Evolutionary conservation across 345 rosid genomes (phyloP).

Genomic region (Syzygium aqueum): DNA sequence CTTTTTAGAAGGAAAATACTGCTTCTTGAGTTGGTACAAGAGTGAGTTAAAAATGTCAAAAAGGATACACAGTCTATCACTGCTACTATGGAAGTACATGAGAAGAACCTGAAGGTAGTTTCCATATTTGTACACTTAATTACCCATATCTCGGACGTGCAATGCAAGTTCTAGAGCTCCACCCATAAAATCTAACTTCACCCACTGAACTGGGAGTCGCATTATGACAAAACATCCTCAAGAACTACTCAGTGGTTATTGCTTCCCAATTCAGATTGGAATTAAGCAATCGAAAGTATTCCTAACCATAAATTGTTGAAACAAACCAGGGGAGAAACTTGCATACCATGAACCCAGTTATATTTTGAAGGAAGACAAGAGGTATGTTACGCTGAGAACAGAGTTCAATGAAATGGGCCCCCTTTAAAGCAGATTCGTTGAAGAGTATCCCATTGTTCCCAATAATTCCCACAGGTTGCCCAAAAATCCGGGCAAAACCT

Average conservation of each 20-base stretch:
- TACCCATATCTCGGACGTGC: neutral
- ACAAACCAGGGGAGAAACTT: neutral
- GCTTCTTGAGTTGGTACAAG: neutral
- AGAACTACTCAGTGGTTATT: neutral
- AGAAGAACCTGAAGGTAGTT: neutral
- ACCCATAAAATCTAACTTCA: neutral
- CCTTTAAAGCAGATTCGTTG: constrained; percentile 91
- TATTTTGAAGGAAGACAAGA: constrained; percentile 83
- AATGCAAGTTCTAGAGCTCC: neutral
- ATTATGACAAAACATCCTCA: neutral
- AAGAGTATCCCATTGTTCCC: constrained; percentile 94
- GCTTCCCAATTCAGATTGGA: neutral
- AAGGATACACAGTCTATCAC: neutral
- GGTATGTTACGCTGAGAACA: constrained; percentile 89
- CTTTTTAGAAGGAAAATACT: accelerated
- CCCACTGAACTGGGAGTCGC: neutral
- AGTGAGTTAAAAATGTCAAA: neutral
- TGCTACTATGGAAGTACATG: neutral
- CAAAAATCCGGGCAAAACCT: constrained; percentile 74
- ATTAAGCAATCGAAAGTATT: neutral
- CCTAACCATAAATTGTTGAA: neutral
- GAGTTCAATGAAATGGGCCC: constrained; percentile 89
- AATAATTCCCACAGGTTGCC: constrained; percentile 81
- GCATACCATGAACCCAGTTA: constrained; percentile 92
- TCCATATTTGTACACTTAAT: neutral